Evolutionary conservation across 208 protist species (phyloP).

Genomic region (Blechomonas ayalai): DNA sequence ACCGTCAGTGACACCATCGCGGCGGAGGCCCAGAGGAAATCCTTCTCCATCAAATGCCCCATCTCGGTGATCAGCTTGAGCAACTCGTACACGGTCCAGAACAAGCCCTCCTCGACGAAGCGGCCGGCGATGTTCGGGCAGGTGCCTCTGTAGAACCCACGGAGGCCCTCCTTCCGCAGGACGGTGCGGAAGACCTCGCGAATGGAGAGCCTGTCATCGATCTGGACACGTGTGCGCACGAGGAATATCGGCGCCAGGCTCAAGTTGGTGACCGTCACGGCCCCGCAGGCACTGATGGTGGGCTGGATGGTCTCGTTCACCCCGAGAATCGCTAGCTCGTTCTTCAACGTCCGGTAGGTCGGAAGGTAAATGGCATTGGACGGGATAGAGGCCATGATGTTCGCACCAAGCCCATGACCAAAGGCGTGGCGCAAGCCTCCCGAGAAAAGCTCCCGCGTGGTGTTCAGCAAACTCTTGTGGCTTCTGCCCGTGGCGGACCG

Average conservation of each 20-base stretch:
- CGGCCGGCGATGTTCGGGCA: conserved; percentile 78
- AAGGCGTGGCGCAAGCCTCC: conserved; percentile 70
- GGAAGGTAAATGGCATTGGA: conserved; percentile 86
- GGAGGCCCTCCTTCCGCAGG: conserved; percentile 52
- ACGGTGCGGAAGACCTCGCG: conserved; percentile 61
- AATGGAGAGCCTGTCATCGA: conserved; percentile 70
- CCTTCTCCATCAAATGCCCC: conserved; percentile 33
- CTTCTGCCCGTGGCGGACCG: conserved; percentile 61
- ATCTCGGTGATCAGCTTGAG: conserved; percentile 70
- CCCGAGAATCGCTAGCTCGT: conserved; percentile 28
- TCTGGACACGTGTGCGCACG: conserved; percentile 83
- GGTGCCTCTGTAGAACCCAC: conserved; percentile 82
- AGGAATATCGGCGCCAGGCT: conserved; percentile 78
- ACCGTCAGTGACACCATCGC: conserved; percentile 80
- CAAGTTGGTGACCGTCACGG: conserved; percentile 68
- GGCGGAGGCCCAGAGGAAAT: conserved; percentile 48
- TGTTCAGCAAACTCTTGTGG: conserved; percentile 73
- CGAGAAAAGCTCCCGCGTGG: conserved; percentile 54
- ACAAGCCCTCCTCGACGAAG: conserved; percentile 81
- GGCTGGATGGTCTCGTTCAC: conserved; percentile 50
- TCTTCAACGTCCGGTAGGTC: conserved; percentile 67
- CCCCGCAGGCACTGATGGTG: conserved; percentile 56
- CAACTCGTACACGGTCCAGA: conserved; percentile 85
- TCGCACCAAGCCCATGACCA: conserved; percentile 65
- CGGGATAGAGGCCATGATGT: conserved; percentile 85